phyloP scores from a whole-genome alignment of 305 asterid species.

The Fraxinus greggii region DNA sequence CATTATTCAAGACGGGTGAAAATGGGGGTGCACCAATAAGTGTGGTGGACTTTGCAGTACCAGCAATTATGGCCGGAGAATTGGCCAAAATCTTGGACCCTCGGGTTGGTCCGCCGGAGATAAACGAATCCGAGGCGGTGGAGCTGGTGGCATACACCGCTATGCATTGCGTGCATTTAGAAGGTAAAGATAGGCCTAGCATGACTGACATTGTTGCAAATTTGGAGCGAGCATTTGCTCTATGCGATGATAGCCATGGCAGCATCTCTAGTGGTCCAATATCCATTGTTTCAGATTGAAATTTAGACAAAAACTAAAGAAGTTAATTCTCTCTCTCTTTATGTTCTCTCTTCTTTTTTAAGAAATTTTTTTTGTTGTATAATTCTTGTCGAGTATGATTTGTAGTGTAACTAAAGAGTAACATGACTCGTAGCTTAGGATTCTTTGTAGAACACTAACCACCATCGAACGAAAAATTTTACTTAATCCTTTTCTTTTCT shows the following conservation, averaged over 20 bases:
- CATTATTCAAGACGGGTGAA: slow-evolving; percentile 57
- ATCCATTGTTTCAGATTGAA: slow-evolving; percentile 67
- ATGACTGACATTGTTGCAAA: slow-evolving; percentile 77
- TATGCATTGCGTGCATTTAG: slow-evolving; percentile 85
- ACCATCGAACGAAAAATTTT: not conserved
- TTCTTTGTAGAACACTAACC: slow-evolving; percentile 30
- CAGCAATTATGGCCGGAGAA: slow-evolving; percentile 69
- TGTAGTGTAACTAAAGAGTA: slow-evolving; percentile 27
- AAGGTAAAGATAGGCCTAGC: slow-evolving; percentile 83
- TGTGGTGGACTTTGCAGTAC: slow-evolving; percentile 70
- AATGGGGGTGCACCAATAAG: slow-evolving; percentile 51
- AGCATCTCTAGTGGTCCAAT: slow-evolving; percentile 71
- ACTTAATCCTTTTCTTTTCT: not conserved
- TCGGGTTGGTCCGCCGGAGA: slow-evolving; percentile 59
- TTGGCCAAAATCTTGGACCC: slow-evolving; percentile 49
- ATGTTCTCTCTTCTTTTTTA: not conserved
- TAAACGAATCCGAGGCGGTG: slow-evolving; percentile 68
- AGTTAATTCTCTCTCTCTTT: slow-evolving; percentile 23
- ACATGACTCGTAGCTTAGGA: slow-evolving; percentile 31
- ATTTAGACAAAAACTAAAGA: not conserved
- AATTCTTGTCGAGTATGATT: slow-evolving; percentile 23
- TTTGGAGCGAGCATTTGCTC: slow-evolving; percentile 73
- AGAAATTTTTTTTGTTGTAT: not conserved
- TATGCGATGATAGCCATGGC: slow-evolving; percentile 73
- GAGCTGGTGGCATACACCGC: slow-evolving; percentile 88